phyloP scores from a whole-genome alignment of 2,329 filamentous ascomycete species.

The Fusarium algeriense region DNA sequence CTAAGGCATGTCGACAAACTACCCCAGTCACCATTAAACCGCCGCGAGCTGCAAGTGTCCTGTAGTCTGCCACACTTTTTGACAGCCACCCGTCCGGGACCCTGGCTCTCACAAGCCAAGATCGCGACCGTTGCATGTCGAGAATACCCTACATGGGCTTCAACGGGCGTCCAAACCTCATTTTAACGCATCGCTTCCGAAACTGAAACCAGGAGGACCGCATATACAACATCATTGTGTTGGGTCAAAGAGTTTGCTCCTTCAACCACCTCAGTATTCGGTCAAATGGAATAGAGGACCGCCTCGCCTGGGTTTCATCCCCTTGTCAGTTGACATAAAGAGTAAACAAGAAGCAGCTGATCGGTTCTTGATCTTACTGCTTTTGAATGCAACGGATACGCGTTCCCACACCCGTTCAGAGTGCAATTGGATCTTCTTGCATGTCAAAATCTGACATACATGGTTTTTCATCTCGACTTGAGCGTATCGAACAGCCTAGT shows the following conservation, averaged over 20 bases:
- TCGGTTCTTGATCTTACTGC: constrained; percentile 9
- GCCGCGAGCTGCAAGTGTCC: constrained; percentile 29
- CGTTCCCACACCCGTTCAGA: constrained; percentile 19
- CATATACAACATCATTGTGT: constrained; percentile 8
- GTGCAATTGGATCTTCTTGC: constrained; percentile 24
- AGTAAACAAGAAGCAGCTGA: constrained; percentile 8
- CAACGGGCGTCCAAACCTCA: constrained; percentile 28
- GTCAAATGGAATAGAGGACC: constrained; percentile 27
- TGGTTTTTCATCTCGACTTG: constrained; percentile 41
- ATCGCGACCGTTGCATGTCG: constrained; percentile 34
- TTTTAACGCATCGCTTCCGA: constrained; percentile 27
- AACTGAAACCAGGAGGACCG: constrained; percentile 31
- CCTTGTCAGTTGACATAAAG: constrained; percentile 15
- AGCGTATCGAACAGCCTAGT: constrained; percentile 22
- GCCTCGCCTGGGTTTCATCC: constrained; percentile 35
- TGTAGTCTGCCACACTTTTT: constrained; percentile 33
- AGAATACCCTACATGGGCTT: constrained; percentile 28
- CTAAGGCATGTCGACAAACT: constrained; percentile 21
- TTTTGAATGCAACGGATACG: constrained; percentile 20
- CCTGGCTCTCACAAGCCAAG: constrained; percentile 28
- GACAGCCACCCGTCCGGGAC: constrained; percentile 22
- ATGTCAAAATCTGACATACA: constrained; percentile 34
- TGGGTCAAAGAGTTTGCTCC: constrained; percentile 22
- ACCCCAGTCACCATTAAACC: constrained; percentile 28
- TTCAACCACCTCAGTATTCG: constrained; percentile 28